Evolutionary conservation across 371 early-diverging fungal genomes (phyloP), one percentile per base, ranked within the genome.

Genomic region (Haplosporangium sp.): DNA sequence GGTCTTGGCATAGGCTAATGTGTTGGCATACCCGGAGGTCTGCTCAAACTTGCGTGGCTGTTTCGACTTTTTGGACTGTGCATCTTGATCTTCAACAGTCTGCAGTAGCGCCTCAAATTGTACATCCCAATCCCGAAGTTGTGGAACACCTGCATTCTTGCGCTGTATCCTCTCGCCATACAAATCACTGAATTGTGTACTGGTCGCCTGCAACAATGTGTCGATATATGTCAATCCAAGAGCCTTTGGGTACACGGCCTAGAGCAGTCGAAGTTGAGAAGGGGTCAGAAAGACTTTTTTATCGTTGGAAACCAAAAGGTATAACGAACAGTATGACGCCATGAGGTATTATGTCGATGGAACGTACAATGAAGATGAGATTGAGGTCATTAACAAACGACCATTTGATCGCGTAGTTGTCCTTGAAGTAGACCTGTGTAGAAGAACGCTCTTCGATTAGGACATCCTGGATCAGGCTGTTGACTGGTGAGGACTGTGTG

Each of bases 231-330:
- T 80, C 12, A 97, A 86, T 59, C 93, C 93, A 8, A 96, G 87
- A 1, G 94, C 91, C 83, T 94, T 95, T 77, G 95, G 96, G 77
- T 95, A 95, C 6, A 90, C 96, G n/a, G 92, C 92, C 95, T 94
- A 72, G 20, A 52, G 5, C 29, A 36, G 50, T 23, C 18, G 36
- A 20, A 54, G 36, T 12, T 18, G 54, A 21, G 55, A 41, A 42
- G 9, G 9, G 29, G 29, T 29, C 29, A 29, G 20, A 45, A 42
- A 54, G 20, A 16, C 8, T 18, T 59, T 57, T 16, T 16, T 18
- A 29, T 42, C 20, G 23, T n/a, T 8, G 29, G 42, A 41, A 23
- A 52, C 7, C 0, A 41, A 51, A 37, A 51, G 42, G 9, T 20
- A 3, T 6, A 23, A 13, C 12, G 60, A 50, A 38, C 12, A 38